Evolutionary conservation across 371 early-diverging fungal genomes (phyloP).

Genomic region (Dinochytrium kinnereticum): DNA sequence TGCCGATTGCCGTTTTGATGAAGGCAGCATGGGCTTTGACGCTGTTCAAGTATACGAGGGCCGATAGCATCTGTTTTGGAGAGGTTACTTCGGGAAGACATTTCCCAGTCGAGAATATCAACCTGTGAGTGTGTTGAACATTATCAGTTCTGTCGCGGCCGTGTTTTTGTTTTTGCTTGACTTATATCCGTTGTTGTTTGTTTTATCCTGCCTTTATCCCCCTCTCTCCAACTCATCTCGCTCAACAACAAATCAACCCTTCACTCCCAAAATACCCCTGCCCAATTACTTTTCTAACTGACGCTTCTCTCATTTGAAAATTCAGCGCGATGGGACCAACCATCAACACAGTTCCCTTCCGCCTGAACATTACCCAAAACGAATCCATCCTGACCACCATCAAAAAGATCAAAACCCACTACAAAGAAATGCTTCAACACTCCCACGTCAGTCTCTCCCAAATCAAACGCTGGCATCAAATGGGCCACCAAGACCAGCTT

Average conservation of each 20-base stretch:
- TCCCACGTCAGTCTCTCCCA: constrained; percentile 10
- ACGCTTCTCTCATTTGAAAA: too few species aligned
- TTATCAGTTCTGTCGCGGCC: neutral
- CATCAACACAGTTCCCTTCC: neutral
- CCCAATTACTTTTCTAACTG: neutral
- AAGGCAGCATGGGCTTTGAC: constrained; percentile 41
- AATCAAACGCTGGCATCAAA: constrained; percentile 6
- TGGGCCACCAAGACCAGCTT: neutral
- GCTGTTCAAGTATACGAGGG: constrained; percentile 18
- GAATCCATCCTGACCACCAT: neutral
- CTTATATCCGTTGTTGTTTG: neutral
- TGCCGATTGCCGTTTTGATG: constrained; percentile 17
- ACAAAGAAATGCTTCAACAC: neutral
- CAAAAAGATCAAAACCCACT: neutral
- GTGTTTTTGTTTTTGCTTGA: neutral
- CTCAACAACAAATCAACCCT: too few species aligned
- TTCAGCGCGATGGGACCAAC: neutral
- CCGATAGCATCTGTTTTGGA: constrained; percentile 38
- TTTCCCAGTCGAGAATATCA: neutral
- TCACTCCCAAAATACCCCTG: too few species aligned
- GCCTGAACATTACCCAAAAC: neutral
- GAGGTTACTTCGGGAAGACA: constrained; percentile 30
- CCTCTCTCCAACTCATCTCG: too few species aligned
- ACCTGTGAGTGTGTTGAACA: too few species aligned
- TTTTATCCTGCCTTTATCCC: neutral